A percentile compares a stretch with the other conserved stretches of the same genome.
These are phyloP conservation scores for Dactylellina sp. DNA, from an alignment of 2,329 filamentous ascomycete genomes.

Conservation along the genomic window DNA sequence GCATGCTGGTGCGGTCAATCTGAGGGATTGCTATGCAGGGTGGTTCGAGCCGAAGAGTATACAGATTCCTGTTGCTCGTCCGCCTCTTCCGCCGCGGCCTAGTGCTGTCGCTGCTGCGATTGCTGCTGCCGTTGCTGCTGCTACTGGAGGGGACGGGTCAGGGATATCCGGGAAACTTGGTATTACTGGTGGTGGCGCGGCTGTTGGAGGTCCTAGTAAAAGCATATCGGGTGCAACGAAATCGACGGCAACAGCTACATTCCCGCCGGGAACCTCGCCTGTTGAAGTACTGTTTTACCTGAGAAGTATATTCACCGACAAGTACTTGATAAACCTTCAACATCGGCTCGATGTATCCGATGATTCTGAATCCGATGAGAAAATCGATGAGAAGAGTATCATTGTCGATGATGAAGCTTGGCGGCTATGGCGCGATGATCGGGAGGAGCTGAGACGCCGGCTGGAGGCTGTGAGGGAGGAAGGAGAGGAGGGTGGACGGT, in stretches of 20 bases:
- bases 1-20: conserved; percentile 38
- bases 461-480: conserved; percentile 18
- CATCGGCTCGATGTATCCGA: conserved; percentile 9
- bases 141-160: not conserved
- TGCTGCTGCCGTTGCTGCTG: not conserved
- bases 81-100: not conserved
- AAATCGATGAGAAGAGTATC: not conserved
- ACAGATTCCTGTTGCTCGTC: not conserved
- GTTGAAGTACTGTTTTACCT: conserved; percentile 37
- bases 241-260: not conserved
- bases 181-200: too few species aligned
- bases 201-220: too few species aligned
- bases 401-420: conserved; percentile 53
- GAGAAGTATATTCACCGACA: conserved; percentile 45
- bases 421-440: conserved; percentile 35
- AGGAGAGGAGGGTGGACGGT: conserved; percentile 6
- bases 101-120: not conserved
- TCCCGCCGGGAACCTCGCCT: conserved; percentile 33
- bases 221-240: too few species aligned
- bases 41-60: conserved; percentile 41
- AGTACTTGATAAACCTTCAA: conserved; percentile 17
- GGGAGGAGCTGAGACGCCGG: conserved; percentile 34
- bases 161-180: conserved; percentile 14
- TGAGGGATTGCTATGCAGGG: conserved; percentile 18
- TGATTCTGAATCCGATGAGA: not conserved